A percentile compares a stretch with the other conserved stretches of the same genome.
phyloP scores from a whole-genome alignment of 805 yeast genomes.

The Brettanomyces nanus region DNA sequence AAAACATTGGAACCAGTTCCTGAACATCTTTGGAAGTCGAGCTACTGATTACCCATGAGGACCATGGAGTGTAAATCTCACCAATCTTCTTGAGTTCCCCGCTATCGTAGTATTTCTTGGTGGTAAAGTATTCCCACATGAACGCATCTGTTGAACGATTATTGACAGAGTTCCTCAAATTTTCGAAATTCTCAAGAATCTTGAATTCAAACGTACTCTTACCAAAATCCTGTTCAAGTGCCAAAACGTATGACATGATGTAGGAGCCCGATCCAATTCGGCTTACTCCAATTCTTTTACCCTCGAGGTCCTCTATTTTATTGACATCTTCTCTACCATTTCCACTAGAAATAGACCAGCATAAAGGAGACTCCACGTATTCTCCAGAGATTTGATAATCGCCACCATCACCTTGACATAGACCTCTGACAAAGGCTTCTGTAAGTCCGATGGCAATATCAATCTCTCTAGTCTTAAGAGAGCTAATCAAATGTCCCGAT shows the following conservation, averaged over 20 bases:
- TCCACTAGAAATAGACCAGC: constrained; percentile 90
- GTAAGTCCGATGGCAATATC: constrained; percentile 86
- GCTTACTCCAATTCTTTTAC: constrained; percentile 60
- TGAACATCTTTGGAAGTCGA: constrained; percentile 28
- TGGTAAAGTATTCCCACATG: constrained; percentile 94
- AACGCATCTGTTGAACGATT: constrained; percentile 62
- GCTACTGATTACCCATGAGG: constrained; percentile 80
- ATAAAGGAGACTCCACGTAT: constrained; percentile 77
- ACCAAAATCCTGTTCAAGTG: constrained; percentile 47
- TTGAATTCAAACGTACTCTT: constrained; percentile 35
- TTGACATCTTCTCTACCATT: constrained; percentile 44
- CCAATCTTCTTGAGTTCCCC: constrained; percentile 79
- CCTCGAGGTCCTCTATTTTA: constrained; percentile 38
- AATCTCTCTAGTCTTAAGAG: constrained; percentile 52
- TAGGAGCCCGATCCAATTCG: constrained; percentile 89
- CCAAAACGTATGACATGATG: constrained; percentile 84
- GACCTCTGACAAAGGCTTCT: constrained; percentile 82
- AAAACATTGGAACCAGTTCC: constrained; percentile 30
- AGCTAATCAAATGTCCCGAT: constrained; percentile 76
- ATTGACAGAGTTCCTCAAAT: constrained; percentile 76
- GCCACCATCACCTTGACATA: constrained; percentile 55
- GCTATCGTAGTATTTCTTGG: constrained; percentile 74
- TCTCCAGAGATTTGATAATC: constrained; percentile 67
- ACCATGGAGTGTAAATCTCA: constrained; percentile 93
- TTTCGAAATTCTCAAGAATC: constrained; percentile 58